Percentiles rank a stretch among this genome's conserved stretches.
These are phyloP conservation scores for Chamaenerion angustifolium DNA, from an alignment of 345 rosid species.

Conservation along the genomic window DNA sequence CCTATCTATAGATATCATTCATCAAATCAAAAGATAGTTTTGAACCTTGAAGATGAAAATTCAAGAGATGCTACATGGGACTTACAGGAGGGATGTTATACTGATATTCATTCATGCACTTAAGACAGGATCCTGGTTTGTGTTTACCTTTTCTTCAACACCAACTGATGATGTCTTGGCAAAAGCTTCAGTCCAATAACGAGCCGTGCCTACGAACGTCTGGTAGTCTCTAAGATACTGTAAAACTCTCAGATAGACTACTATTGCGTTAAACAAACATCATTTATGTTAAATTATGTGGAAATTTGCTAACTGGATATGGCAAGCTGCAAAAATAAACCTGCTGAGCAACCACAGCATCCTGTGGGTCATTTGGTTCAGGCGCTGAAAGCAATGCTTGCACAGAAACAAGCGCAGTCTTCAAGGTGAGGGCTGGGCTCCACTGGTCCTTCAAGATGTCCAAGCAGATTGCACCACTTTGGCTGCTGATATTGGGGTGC, in stretches of 20 bases:
- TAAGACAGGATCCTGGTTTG: not conserved
- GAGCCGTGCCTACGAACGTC: conserved; percentile 86
- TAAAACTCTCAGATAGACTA: conserved; percentile 10
- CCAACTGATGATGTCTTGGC: conserved; percentile 72
- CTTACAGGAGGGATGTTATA: no score
- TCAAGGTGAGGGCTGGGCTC: conserved; percentile 98
- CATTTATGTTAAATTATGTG: not conserved
- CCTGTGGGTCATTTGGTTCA: conserved; percentile 95
- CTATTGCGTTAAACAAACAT: not conserved
- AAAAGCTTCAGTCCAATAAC: conserved; percentile 94
- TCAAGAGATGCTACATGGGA: no score
- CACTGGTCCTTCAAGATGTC: conserved; percentile 97
- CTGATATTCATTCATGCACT: no score
- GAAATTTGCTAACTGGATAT: no score
- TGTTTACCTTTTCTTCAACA: conserved; percentile 79
- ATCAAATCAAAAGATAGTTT: no score
- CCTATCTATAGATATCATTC: no score
- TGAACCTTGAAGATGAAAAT: no score
- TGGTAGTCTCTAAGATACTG: conserved; percentile 85
- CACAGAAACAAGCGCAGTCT: conserved; percentile 92
- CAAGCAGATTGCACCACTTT: conserved; percentile 95
- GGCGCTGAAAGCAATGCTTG: conserved; percentile 95
- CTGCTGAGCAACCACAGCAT: conserved; percentile 99
- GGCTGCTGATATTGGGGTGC: conserved; percentile 99
- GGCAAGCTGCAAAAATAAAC: conserved; percentile 19